phyloP scores from a whole-genome alignment of 805 yeast species.

The Suhomyces vadensis region DNA sequence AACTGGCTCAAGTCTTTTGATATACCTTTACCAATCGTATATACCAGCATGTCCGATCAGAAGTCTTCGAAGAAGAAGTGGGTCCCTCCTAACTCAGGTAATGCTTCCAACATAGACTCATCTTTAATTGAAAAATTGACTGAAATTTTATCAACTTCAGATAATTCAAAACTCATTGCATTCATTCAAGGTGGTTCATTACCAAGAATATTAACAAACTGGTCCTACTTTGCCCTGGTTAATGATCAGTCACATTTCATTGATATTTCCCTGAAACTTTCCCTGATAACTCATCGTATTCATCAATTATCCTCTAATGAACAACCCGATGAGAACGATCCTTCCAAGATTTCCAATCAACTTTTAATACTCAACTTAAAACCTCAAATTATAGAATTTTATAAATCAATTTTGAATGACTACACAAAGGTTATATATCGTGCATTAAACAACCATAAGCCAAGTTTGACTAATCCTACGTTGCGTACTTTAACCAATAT shows the following conservation, averaged over 20 bases:
- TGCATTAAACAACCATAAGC: slow-evolving; percentile 58
- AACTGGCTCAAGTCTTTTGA: not conserved
- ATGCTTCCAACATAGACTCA: slow-evolving; percentile 15
- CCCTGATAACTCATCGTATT: slow-evolving; percentile 25
- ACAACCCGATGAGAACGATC: slow-evolving; percentile 10
- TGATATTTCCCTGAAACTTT: slow-evolving; percentile 42
- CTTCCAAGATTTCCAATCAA: slow-evolving; percentile 3
- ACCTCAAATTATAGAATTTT: slow-evolving; percentile 33
- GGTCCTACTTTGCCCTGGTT: slow-evolving; percentile 45
- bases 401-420: slow-evolving; percentile 53
- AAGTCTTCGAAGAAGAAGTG: slow-evolving; percentile 5
- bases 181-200: slow-evolving; percentile 32
- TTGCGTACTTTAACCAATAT: slow-evolving; percentile 57
- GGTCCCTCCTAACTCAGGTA: slow-evolving; percentile 7
- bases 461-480: slow-evolving; percentile 61
- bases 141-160: slow-evolving; percentile 11
- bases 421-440: slow-evolving; percentile 68
- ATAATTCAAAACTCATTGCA: slow-evolving; percentile 17
- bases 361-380: slow-evolving; percentile 16
- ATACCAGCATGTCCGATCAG: not conserved
- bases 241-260: slow-evolving; percentile 56
- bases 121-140: slow-evolving; percentile 14
- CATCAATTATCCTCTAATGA: slow-evolving; percentile 20
- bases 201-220: slow-evolving; percentile 35
- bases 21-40: not conserved